Evolutionary conservation across 1,284 basidiomycete species (phyloP).

Genomic region (Cryptococcus depauperatus): DNA sequence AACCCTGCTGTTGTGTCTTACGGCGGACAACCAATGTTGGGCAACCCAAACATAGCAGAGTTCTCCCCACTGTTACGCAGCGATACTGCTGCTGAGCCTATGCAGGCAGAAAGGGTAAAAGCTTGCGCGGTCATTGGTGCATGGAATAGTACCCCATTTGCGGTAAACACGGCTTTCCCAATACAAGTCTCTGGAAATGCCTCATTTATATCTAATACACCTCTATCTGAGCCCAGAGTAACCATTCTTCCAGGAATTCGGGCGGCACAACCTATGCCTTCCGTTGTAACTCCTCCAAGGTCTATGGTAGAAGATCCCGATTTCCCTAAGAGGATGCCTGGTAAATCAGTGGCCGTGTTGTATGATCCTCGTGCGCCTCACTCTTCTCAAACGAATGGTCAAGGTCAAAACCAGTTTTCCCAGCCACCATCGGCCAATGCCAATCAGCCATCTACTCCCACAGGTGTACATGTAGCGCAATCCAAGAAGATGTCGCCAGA

Average conservation of each 20-base stretch:
- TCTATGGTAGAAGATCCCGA: slow-evolving; percentile 24
- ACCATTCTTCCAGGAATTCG: slow-evolving; percentile 7
- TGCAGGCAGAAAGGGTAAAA: slow-evolving; percentile 39
- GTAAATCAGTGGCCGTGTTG: slow-evolving; percentile 18
- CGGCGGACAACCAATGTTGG: neutral
- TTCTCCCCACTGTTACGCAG: slow-evolving; percentile 32
- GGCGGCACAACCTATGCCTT: neutral
- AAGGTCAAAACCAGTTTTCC: too few relatives aligned
- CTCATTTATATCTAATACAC: too few relatives aligned
- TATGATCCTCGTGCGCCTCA: slow-evolving; percentile 30
- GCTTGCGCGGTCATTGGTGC: too few relatives aligned
- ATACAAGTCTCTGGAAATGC: neutral
- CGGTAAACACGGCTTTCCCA: neutral
- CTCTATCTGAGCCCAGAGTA: neutral
- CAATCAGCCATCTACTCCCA: neutral
- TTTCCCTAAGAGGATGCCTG: slow-evolving; percentile 29
- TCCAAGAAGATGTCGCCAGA: slow-evolving; percentile 13
- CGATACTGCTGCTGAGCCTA: slow-evolving; percentile 33
- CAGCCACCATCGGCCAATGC: neutral
- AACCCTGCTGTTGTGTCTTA: slow-evolving; percentile 4
- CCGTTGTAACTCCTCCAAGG: neutral
- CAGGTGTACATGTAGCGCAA: neutral
- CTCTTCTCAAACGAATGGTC: neutral
- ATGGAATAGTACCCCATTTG: slow-evolving; percentile 24
- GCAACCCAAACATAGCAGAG: slow-evolving; percentile 21